Evolutionary conservation across 495 filamentous ascomycete genomes (phyloP), one percentile per base, ranked within the genome.

Genomic region (Neurospora pannonica): DNA sequence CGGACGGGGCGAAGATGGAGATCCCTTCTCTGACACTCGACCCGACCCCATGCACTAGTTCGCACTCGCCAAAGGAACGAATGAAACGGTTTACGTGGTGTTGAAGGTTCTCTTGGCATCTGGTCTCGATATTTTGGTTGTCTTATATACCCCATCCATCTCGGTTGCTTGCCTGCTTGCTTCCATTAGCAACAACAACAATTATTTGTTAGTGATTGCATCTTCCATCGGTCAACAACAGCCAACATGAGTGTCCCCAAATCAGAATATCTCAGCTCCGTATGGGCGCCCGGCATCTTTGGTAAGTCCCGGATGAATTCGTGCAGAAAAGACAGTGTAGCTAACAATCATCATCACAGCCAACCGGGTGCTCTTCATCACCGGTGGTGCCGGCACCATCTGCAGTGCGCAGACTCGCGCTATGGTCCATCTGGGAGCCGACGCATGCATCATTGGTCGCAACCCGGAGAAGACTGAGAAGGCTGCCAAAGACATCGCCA

Each of bases 341-440:
- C 28, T 67, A 34, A 67, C 54, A 34, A 19, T 8, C 11, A 37
- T n/a, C 10, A 4, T 7, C 72, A 8, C 79, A 95, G 93, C 89
- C 73, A 91, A 93, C 79, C 96, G 96, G 80, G 94, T 98, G 24
- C 88, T 98, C 76, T 95, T 98, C 85, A 97, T 97, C 79, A 99
- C 96, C 37, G 96, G 96, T 48, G 96, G 96, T 71, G 93, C 93
- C 1, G 96, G 96, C 43, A 92, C 93, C 17, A 99, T 99, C 77
- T 97, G 96, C 83, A 95, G 92, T 77, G 94, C 92, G 10, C 96
- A 98, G 83, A 96, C 97, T 46, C 90, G 93, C 72, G 96, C 95
- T 19, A 82, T 99, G 46, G 93, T 99, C 19, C 87, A 94, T 72
- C 92, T 99, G 39, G 96, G 96, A 73, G 95, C 94, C 43, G 92